Base-by-base conservation (phyloP, 345 rosid genomes). In the Excoecaria agallocha region DNA sequence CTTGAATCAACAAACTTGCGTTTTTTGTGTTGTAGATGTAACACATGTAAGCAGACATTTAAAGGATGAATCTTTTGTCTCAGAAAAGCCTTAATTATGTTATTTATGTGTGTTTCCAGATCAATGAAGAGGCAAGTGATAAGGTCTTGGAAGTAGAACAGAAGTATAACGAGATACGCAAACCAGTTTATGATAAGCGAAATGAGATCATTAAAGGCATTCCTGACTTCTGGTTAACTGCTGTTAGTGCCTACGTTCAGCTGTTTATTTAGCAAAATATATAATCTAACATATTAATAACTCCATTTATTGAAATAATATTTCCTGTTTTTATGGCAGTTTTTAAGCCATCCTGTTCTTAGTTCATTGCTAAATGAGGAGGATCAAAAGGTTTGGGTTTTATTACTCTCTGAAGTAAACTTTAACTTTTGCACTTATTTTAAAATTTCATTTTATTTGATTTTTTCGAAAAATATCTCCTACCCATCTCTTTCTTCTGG, bases 211-310 rank as follows among this genome's bases (percentile, higher is more conserved):
- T 94, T 75, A 86, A 85, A 63, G 78, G 89, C 17, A 93, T 94
- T 74, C 96, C 98, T 1, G 97, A 92, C 80, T 94, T 94, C 81
- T 94, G 98, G 98, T 73, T 91, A 72, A 91, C 95, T 76, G 97
- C 97, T 75, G 97, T 94, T 68, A 91, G 92, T 83, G 16, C 80
- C 63, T 69, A 52, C 70, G 66, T 43, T 66, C 25, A 2, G 48
- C 58, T 64, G 39, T 66, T 41, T 20, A 63, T 17, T 38, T 78
- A 25, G 8, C 39, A 20, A 37, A 56, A 51, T 48, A 11, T 30
- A 22, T 64, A 37, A 16, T 38, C 69, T 66, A 24, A 0, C 20
- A 35, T 61, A 15, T 51, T 74, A 8, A 24, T 37, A 38, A 22
- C 9, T 63, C 5, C 17, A 58, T 20, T 61, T 41, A 58, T 64